These are phyloP conservation scores for Linum usitatissimum DNA, from an alignment of 345 rosid species.

Conservation along the genomic window DNA sequence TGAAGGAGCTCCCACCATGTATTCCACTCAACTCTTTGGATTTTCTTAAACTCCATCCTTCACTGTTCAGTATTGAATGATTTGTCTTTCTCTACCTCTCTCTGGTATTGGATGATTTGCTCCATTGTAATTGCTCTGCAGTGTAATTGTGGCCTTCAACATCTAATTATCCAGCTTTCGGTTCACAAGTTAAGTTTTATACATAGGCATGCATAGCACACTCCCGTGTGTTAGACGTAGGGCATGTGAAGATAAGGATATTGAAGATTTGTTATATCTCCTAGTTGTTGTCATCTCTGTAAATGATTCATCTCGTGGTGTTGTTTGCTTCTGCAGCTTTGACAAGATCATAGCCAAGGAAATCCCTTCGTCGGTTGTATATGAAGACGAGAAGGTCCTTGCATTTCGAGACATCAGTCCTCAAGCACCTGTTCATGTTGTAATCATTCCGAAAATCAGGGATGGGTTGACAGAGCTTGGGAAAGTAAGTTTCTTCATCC, in stretches of 20 bases:
- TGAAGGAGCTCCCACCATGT: slow-evolving; percentile 81
- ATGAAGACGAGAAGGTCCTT: slow-evolving; percentile 61
- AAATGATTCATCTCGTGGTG: not conserved
- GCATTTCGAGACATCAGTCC: slow-evolving; percentile 25
- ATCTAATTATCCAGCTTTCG: no score
- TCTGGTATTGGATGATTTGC: no score
- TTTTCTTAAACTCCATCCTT: slow-evolving; percentile 9
- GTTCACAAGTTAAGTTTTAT: no score
- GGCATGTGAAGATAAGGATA: no score
- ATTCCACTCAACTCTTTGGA: slow-evolving; percentile 6
- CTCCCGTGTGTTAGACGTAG: no score
- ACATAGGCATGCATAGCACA: no score
- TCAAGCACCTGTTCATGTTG: slow-evolving; percentile 28
- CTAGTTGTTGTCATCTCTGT: not conserved
- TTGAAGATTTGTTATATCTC: not conserved
- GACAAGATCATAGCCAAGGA: slow-evolving; percentile 89
- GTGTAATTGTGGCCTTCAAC: no score
- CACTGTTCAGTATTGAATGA: not conserved
- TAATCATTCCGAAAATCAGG: slow-evolving; percentile 25
- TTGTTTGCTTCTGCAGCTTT: slow-evolving; percentile 33
- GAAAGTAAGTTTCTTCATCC: slow-evolving; percentile 11
- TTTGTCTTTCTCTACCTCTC: no score
- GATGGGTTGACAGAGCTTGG: slow-evolving; percentile 24
- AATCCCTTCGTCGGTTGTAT: slow-evolving; percentile 73
- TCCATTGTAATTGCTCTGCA: no score